Evolutionary conservation across 108 stramenopile genomes (phyloP).

Genomic region (Pseudonitzschia multistriata): DNA sequence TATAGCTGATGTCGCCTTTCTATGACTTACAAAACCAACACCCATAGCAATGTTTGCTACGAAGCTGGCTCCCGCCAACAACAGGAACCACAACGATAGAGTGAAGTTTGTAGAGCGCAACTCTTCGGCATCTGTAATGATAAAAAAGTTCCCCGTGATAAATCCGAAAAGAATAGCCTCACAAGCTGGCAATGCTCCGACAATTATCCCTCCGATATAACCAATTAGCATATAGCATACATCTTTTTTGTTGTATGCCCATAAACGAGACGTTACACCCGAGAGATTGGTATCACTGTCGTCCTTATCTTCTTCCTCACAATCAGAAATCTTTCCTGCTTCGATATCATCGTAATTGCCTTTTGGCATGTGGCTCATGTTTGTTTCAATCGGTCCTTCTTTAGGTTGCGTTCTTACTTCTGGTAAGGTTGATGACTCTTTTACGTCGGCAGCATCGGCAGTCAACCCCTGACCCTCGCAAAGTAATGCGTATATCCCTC

Average conservation of each 20-base stretch:
- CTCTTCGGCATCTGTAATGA: background rate
- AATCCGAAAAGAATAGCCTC: conserved; percentile 8
- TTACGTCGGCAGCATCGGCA: background rate
- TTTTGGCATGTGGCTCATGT: background rate
- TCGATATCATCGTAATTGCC: background rate
- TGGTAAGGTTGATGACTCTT: background rate
- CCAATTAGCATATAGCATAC: background rate
- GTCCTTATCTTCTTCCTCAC: background rate
- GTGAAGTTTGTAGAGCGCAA: conserved; percentile 2
- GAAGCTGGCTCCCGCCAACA: conserved; percentile 6
- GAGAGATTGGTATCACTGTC: background rate
- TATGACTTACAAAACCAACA: conserved; percentile 4
- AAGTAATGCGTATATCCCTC: background rate
- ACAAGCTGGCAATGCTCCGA: conserved; percentile 10
- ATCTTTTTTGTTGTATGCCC: background rate
- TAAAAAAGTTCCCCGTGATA: conserved; percentile 3
- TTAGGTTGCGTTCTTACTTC: background rate
- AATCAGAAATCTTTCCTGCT: background rate
- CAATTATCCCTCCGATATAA: background rate
- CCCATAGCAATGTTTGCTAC: conserved; percentile 12
- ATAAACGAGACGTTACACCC: background rate
- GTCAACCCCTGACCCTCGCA: conserved; percentile 5
- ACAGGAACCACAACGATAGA: background rate
- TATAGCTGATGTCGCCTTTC: background rate
- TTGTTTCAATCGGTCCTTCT: background rate